Evolutionary conservation across 768 basidiomycete species (phyloP).

Genomic region (Naganishia onofrii): DNA sequence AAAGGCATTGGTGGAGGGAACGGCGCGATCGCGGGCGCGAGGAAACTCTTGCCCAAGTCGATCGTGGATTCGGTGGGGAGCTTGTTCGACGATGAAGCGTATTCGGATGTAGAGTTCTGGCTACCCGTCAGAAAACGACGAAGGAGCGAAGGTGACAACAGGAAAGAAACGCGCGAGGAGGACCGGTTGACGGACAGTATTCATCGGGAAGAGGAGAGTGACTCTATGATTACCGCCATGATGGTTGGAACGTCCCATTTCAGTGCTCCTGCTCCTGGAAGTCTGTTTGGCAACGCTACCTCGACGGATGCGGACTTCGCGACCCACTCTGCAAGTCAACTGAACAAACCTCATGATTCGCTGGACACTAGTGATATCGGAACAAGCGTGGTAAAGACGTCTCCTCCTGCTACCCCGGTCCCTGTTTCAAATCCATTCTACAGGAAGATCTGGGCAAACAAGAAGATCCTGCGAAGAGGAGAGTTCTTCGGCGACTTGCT

Average conservation of each 20-base stretch:
- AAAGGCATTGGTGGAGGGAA: conserved; percentile 48
- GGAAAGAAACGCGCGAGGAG: not conserved
- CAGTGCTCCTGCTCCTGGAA: not conserved
- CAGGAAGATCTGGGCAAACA: conserved; percentile 66
- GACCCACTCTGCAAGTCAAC: not conserved
- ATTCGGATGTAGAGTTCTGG: conserved; percentile 80
- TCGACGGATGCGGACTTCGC: not conserved
- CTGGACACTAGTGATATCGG: not conserved
- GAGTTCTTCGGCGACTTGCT: conserved; percentile 72
- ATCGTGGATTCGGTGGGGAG: conserved; percentile 70
- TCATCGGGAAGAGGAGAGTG: not conserved
- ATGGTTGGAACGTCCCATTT: not conserved
- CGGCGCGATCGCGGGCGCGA: conserved; percentile 39
- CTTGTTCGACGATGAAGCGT: conserved; percentile 73
- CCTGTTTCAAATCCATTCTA: conserved; percentile 21
- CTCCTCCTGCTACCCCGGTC: not conserved
- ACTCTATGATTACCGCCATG: not conserved
- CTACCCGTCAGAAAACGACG: conserved; percentile 56
- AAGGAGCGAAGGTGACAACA: not conserved
- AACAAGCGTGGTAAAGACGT: not conserved
- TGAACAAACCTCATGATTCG: not conserved
- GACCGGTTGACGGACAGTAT: not conserved
- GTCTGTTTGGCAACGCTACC: not conserved
- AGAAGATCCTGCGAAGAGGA: conserved; percentile 65
- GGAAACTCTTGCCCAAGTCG: conserved; percentile 61